Conservation (phyloP, 2,329 filamentous ascomycete genomes). For the Thermomyces lanuginosus region DNA sequence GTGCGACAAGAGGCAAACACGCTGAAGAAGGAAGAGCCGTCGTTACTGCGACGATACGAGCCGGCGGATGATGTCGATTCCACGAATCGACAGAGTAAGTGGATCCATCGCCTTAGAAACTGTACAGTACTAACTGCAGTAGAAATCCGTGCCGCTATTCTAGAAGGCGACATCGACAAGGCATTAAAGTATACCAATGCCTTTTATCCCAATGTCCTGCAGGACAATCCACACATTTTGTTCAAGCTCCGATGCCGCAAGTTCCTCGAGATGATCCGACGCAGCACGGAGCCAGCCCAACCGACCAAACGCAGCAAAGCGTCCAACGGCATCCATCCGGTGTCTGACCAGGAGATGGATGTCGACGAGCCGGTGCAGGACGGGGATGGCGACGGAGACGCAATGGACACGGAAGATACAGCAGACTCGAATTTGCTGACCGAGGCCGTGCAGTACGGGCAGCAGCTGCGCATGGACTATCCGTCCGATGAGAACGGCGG, state of each 20-base stretch:
- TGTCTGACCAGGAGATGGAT: slow-evolving; percentile 41
- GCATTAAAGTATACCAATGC: slow-evolving; percentile 66
- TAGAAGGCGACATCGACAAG: slow-evolving; percentile 82
- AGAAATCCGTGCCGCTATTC: slow-evolving; percentile 64
- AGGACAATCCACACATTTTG: slow-evolving; percentile 65
- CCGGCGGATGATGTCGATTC: slow-evolving; percentile 73
- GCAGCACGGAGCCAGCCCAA: slow-evolving; percentile 47
- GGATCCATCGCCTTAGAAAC: neutral
- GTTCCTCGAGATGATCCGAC: slow-evolving; percentile 86
- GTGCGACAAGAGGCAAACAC: slow-evolving; percentile 57
- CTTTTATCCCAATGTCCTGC: slow-evolving; percentile 66
- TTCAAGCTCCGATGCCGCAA: slow-evolving; percentile 80
- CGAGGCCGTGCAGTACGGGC: slow-evolving; percentile 64
- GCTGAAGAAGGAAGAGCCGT: slow-evolving; percentile 41
- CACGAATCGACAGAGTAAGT: slow-evolving; percentile 65
- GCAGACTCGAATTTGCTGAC: slow-evolving; percentile 37
- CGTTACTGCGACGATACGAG: slow-evolving; percentile 43
- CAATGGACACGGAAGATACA: slow-evolving; percentile 40
- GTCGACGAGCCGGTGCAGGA: slow-evolving; percentile 35
- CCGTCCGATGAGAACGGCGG: slow-evolving; percentile 52
- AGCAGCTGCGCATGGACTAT: slow-evolving; percentile 62
- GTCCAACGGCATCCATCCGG: slow-evolving; percentile 26
- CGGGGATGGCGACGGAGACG: slow-evolving; percentile 25
- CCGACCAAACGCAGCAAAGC: slow-evolving; percentile 23
- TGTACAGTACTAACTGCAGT: neutral